phyloP scores from a whole-genome alignment of 768 basidiomycete species.

The Lentinula sp. region DNA sequence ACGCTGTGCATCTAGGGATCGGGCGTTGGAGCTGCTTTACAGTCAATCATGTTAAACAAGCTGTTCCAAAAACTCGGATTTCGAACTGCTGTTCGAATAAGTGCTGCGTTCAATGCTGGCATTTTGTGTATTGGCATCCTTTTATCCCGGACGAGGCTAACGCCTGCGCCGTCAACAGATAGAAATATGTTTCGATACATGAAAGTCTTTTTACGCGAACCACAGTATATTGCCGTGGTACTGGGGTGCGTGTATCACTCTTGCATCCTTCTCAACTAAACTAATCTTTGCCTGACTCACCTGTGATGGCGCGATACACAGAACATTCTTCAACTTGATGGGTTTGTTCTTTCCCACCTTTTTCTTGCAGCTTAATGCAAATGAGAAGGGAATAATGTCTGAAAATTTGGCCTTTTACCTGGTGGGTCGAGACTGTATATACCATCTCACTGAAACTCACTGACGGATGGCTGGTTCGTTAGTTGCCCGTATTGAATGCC shows the following conservation, averaged over 20 bases:
- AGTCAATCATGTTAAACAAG: constrained; percentile 56
- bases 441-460: neutral
- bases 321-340: constrained; percentile 8
- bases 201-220: neutral
- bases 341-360: constrained; percentile 28
- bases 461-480: neutral
- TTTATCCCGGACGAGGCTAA: neutral
- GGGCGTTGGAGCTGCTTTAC: constrained; percentile 28
- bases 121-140: neutral
- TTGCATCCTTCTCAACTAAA: neutral
- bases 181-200: neutral
- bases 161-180: neutral
- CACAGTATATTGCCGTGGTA: neutral
- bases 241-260: neutral
- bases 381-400: constrained; percentile 20
- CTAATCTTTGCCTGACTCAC: no score
- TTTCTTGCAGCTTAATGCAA: constrained; percentile 31
- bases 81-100: constrained; percentile 10
- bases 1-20: neutral
- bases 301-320: neutral
- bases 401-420: constrained; percentile 31
- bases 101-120: constrained; percentile 1
- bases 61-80: constrained; percentile 30
- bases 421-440: constrained; percentile 12
- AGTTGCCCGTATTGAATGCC: constrained; percentile 52